phyloP scores from a whole-genome alignment of 768 basidiomycete species.

The Lentinula lateritia region DNA sequence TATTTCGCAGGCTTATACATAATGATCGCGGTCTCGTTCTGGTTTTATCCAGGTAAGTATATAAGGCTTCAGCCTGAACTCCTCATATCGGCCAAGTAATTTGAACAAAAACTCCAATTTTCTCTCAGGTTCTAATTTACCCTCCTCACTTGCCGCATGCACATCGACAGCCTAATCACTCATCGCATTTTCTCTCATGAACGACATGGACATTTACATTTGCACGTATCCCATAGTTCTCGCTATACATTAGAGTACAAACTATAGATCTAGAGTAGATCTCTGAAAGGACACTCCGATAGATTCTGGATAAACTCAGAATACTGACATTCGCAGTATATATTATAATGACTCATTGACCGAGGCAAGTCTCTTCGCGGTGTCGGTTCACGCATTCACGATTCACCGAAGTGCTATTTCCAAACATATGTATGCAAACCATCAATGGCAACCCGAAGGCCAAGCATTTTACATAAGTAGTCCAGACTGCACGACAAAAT shows the following conservation, averaged over 20 bases:
- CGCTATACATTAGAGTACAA: neutral
- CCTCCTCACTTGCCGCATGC: conserved; percentile 1
- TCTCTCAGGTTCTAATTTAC: conserved; percentile 1
- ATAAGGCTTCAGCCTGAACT: neutral
- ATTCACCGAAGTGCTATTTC: no score
- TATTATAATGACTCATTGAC: neutral
- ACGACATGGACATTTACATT: neutral
- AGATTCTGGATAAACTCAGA: neutral
- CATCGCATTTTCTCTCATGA: neutral
- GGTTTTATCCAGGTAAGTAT: conserved; percentile 53
- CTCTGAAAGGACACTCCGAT: neutral
- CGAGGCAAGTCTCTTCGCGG: no score
- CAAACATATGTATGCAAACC: no score
- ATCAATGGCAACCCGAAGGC: no score
- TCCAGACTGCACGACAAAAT: neutral
- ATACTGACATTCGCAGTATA: neutral
- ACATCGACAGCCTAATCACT: neutral
- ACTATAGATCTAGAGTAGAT: neutral
- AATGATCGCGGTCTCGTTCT: conserved; percentile 70
- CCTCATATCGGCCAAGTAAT: neutral
- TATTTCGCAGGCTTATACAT: conserved; percentile 49
- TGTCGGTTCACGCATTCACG: no score
- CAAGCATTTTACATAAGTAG: no score
- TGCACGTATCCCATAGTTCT: neutral
- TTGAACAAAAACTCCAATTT: neutral